A percentile compares a stretch with the other conserved stretches of the same genome.
Evolutionary conservation across 257 asterid genomes (phyloP).

Genomic region (Catharanthus roseus): DNA sequence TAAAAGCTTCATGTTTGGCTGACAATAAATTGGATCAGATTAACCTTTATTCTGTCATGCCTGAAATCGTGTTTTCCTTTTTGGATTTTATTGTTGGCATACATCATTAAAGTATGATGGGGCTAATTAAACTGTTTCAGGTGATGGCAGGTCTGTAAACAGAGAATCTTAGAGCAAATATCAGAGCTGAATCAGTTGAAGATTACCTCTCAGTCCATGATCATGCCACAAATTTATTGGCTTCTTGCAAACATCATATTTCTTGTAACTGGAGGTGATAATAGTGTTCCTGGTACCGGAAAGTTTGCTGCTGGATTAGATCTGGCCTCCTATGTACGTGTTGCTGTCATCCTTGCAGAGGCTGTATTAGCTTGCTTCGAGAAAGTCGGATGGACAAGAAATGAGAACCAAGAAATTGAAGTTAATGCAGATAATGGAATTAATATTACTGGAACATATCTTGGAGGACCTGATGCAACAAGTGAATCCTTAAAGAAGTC

Average conservation of each 20-base stretch:
- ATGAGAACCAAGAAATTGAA: slow-evolving; percentile 40
- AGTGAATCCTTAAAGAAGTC: slow-evolving; percentile 48
- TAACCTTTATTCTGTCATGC: neutral
- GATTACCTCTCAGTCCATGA: slow-evolving; percentile 25
- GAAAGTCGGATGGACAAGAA: slow-evolving; percentile 33
- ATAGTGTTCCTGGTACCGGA: slow-evolving; percentile 40
- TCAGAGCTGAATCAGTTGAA: slow-evolving; percentile 51
- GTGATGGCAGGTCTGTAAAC: slow-evolving; percentile 87
- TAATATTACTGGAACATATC: slow-evolving; percentile 26
- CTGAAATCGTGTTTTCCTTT: neutral
- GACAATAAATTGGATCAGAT: neutral
- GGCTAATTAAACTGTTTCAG: slow-evolving; percentile 90
- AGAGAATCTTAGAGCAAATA: slow-evolving; percentile 61
- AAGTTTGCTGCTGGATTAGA: slow-evolving; percentile 58
- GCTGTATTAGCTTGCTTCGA: slow-evolving; percentile 52
- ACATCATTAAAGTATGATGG: slow-evolving; percentile 30
- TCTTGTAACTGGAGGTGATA: slow-evolving; percentile 62
- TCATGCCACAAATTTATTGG: slow-evolving; percentile 78
- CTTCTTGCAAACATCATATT: slow-evolving; percentile 68
- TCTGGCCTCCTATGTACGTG: slow-evolving; percentile 54
- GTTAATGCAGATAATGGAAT: slow-evolving; percentile 32
- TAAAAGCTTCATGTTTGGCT: neutral
- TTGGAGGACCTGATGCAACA: slow-evolving; percentile 37
- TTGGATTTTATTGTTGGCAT: neutral
- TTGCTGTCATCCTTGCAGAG: slow-evolving; percentile 55